These are phyloP conservation scores for Diaporthe capsici DNA, from an alignment of 2,329 filamentous ascomycete species.

Conservation along the genomic window DNA sequence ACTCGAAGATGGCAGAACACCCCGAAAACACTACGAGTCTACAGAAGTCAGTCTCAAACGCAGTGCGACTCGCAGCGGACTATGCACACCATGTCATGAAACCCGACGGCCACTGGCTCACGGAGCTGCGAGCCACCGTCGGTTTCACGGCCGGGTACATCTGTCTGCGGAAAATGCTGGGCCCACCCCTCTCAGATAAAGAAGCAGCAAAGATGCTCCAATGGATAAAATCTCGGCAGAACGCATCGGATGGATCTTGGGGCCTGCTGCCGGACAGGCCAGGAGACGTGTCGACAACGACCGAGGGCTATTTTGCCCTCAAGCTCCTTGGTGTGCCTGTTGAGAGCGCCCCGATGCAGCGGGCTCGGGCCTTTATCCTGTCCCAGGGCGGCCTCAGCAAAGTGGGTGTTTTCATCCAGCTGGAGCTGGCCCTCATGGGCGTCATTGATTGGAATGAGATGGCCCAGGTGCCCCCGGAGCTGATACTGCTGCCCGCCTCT, in stretches of 20 bases:
- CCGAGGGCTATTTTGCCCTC: slow-evolving; percentile 12
- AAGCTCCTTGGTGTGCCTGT: slow-evolving; percentile 11
- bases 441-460: slow-evolving; percentile 11
- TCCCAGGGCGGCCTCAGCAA: neutral
- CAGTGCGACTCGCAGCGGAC: neutral
- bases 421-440: neutral
- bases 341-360: neutral
- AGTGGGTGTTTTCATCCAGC: neutral
- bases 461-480: neutral
- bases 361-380: neutral
- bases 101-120: slow-evolving; percentile 4
- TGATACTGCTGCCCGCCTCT: slow-evolving; percentile 3
- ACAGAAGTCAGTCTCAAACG: neutral
- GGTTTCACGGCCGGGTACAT: neutral
- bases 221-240: neutral
- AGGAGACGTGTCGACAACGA: slow-evolving; percentile 8
- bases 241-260: neutral
- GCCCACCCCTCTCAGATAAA: neutral
- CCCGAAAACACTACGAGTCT: neutral
- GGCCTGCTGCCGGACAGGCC: slow-evolving; percentile 1
- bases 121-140: neutral
- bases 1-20: neutral
- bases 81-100: neutral
- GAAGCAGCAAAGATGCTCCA: neutral
- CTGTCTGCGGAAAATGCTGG: neutral